Base-by-base conservation (phyloP, 257 asterid species). In the Nyctanthes arbortristis region DNA sequence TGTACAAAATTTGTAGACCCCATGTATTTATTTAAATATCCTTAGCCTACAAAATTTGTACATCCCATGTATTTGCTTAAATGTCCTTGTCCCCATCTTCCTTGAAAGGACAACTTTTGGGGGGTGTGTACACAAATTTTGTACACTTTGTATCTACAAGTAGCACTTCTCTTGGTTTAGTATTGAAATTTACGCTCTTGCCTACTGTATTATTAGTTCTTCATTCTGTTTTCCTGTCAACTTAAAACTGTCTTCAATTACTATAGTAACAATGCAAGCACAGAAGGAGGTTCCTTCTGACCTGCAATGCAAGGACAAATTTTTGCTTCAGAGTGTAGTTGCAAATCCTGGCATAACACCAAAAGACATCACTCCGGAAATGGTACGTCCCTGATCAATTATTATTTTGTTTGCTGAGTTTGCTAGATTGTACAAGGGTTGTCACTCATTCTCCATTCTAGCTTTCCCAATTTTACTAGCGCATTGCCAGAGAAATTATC, bases 241-340 rank as follows among this genome's bases (percentile, higher is more conserved):
- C 28, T 10, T 20, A 72, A 25, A 9, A 12, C 40, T 14, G 18
- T 25, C 33, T 3, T 68, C 55, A 18, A 36, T 14, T 76, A n/a
- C n/a, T n/a, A 36, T 65, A 80, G 80, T 75, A 71, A 81, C 77
- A 25, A 72, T 85, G 84, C 84, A 78, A 85, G 98, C 94, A 22
- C 96, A 84, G 31, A 89, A 85, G 82, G 96, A 92, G 74, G 86
- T 82, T 43, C 98, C 98, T 68, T 57, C 84, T 47, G 96, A 88
- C 10, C 75, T 92, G 92, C 91, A 80, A 67, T 92, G 98, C 87
- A 89, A 75, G 82, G 98, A 92, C 80, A 88, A 92, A 67, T 92
- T 92, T 82, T 80, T 89, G 74, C 90, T 92, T 77, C 98, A 92
- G 81, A 88, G 98, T 71, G 86, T 81, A 13, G 78, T 88, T 40